Conservation (phyloP, 2,329 filamentous ascomycete genomes). For the Xylaria sp. region DNA sequence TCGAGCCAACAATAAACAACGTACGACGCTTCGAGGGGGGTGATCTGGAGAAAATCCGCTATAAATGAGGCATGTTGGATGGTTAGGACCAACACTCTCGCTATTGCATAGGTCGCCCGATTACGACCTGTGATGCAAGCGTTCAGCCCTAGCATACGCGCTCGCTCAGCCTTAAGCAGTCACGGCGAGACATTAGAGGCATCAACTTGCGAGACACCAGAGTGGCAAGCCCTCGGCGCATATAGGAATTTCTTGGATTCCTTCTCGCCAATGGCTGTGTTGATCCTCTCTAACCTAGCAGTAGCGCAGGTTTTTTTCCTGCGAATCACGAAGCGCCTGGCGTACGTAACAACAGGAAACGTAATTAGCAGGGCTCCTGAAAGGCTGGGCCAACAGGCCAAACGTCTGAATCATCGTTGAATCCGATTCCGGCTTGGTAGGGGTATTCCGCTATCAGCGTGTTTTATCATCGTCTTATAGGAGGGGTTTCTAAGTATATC, state of each 20-base stretch:
- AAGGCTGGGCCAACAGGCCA: neutral
- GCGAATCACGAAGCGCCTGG: neutral
- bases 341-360: neutral
- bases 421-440: neutral
- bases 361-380: neutral
- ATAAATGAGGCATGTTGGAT: too few species aligned
- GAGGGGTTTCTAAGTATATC: neutral
- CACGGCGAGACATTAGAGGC: neutral
- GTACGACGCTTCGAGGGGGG: neutral
- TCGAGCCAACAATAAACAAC: neutral
- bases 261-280: neutral
- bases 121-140: neutral
- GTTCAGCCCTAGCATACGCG: neutral
- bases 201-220: neutral
- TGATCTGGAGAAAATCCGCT: neutral
- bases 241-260: neutral
- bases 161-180: neutral
- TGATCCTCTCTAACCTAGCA: neutral
- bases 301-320: neutral
- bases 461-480: neutral
- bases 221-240: neutral
- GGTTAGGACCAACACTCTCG: too few species aligned
- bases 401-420: neutral
- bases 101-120: too few species aligned
- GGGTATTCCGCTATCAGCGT: neutral